Evolutionary conservation across 2,329 filamentous ascomycete genomes (phyloP).

Genomic region (Chaetomium olivaceum): DNA sequence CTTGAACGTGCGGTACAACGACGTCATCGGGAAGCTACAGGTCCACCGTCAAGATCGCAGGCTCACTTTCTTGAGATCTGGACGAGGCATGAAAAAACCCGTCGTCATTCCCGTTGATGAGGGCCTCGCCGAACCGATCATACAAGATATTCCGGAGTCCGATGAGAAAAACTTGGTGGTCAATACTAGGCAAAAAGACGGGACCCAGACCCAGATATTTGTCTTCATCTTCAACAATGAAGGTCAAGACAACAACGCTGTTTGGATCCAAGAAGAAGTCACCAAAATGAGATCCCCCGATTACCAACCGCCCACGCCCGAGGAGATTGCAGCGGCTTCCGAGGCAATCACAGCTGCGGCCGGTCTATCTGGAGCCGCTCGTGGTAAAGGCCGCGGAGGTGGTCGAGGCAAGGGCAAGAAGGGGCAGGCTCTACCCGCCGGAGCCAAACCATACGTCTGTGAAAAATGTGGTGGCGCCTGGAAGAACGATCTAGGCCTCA

Average conservation of each 20-base stretch:
- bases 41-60: conserved; percentile 19
- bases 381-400: conserved; percentile 22
- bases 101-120: conserved; percentile 31
- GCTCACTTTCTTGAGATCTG: conserved; percentile 29
- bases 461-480: conserved; percentile 55
- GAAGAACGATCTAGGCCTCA: conserved; percentile 60
- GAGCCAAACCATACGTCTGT: conserved; percentile 46
- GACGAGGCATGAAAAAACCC: conserved; percentile 27
- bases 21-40: conserved; percentile 29
- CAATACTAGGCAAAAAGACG: conserved; percentile 18
- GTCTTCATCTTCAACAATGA: conserved; percentile 32
- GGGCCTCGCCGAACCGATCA: conserved; percentile 26
- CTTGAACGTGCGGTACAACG: conserved; percentile 28
- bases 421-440: conserved; percentile 21
- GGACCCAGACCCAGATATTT: conserved; percentile 24
- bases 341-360: conserved; percentile 7
- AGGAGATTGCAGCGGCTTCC: conserved; percentile 4
- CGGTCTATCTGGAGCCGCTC: conserved; percentile 15
- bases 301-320: neutral
- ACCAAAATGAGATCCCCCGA: conserved; percentile 15
- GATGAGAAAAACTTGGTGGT: conserved; percentile 34
- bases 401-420: conserved; percentile 26
- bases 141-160: conserved; percentile 30
- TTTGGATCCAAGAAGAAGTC: conserved; percentile 23
- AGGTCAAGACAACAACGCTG: conserved; percentile 21